Evolutionary conservation across 2,329 filamentous ascomycete species (phyloP).

Genomic region (Hortaea werneckii): DNA sequence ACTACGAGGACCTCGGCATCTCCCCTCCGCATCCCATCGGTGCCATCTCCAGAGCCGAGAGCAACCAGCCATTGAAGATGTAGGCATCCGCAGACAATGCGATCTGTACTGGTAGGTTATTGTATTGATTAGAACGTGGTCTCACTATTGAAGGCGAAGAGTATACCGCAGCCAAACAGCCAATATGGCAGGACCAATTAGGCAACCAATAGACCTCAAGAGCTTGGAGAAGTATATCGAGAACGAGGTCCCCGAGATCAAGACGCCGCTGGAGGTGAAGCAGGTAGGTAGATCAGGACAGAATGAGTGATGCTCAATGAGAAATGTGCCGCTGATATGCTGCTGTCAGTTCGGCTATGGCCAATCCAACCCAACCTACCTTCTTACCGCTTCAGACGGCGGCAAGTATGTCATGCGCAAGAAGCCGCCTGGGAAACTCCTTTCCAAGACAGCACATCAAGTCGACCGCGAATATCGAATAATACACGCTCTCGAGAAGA

Average conservation of each 20-base stretch:
- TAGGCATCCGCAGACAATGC: too few relatives aligned
- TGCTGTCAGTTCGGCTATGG: conserved; percentile 78
- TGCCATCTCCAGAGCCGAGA: too few relatives aligned
- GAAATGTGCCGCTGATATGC: not conserved
- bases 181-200: conserved; percentile 70
- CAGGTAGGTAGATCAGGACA: conserved; percentile 48
- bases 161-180: not conserved
- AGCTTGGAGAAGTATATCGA: conserved; percentile 71
- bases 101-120: too few relatives aligned
- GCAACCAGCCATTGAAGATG: too few relatives aligned
- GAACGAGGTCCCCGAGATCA: conserved; percentile 70
- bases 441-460: conserved; percentile 89
- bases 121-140: too few relatives aligned
- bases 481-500: conserved; percentile 68
- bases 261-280: conserved; percentile 74
- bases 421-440: conserved; percentile 88
- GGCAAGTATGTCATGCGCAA: conserved; percentile 83
- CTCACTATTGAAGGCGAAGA: too few relatives aligned
- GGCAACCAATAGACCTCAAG: conserved; percentile 79
- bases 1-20: not conserved
- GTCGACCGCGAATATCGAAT: conserved; percentile 94
- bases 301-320: not conserved
- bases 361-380: conserved; percentile 95
- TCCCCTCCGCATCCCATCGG: not conserved
- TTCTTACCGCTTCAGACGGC: conserved; percentile 63